A percentile compares a stretch with the other conserved stretches of the same genome.
These are phyloP conservation scores for Nakaseomyces bracarensis DNA, from an alignment of 1,139 yeast genomes.

Conservation along the genomic window DNA sequence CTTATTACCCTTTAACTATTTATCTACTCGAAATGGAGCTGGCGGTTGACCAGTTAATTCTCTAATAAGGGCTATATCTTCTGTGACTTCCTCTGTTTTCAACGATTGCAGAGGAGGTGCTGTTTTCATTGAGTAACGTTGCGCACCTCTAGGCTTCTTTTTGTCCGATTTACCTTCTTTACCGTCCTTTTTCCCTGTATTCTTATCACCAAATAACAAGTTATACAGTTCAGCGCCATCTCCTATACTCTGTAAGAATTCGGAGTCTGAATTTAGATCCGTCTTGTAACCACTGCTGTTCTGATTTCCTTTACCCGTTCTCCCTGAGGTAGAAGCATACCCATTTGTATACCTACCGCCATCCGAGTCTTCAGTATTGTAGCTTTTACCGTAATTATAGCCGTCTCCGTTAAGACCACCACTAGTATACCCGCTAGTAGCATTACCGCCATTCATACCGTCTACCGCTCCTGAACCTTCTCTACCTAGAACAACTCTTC, in stretches of 20 bases:
- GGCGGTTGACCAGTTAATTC: conserved; percentile 28
- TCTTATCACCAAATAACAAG: conserved; percentile 28
- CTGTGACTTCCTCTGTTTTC: conserved; percentile 30
- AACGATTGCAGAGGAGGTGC: conserved; percentile 32
- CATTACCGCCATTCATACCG: conserved; percentile 3
- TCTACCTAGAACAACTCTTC: conserved; percentile 21
- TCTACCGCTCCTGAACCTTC: conserved; percentile 7
- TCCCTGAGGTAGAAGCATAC: conserved; percentile 9
- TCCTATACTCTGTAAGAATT: conserved; percentile 28
- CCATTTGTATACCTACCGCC: conserved; percentile 10
- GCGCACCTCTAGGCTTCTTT: conserved; percentile 27
- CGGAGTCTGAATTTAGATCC: conserved; percentile 25
- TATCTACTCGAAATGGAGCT: conserved; percentile 25
- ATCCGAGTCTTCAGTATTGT: conserved; percentile 23
- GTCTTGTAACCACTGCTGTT: conserved; percentile 11
- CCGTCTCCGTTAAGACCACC: conserved; percentile 13
- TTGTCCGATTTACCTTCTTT: conserved; percentile 11
- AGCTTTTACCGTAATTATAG: conserved; percentile 13
- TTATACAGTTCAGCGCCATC: conserved; percentile 29
- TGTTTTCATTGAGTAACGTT: conserved; percentile 29
- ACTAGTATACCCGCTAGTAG: conserved; percentile 7
- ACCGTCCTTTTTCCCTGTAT: conserved; percentile 11
- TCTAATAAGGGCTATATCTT: conserved; percentile 30
- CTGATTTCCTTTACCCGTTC: conserved; percentile 7
- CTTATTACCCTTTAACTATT: neutral